phyloP scores from a whole-genome alignment of 768 basidiomycete genomes.

The Gloeophyllum trabeum region DNA sequence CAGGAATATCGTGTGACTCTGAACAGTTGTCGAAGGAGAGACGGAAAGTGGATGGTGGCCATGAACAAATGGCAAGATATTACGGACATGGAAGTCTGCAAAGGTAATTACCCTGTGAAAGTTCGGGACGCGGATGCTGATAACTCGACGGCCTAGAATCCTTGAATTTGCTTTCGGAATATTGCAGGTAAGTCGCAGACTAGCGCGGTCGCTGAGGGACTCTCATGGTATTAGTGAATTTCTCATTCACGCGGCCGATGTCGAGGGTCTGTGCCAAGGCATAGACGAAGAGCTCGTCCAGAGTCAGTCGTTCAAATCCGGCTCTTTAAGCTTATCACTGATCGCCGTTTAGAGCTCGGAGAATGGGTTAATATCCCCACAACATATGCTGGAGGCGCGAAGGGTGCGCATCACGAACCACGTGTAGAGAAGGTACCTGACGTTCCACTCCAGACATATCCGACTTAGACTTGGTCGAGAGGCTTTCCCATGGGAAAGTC shows the following conservation, averaged over 20 bases:
- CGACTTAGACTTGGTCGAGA: conserved; percentile 74
- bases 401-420: conserved; percentile 34
- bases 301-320: conserved; percentile 45
- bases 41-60: conserved; percentile 79
- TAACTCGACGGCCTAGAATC: conserved; percentile 39
- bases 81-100: conserved; percentile 85
- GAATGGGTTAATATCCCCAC: conserved; percentile 88
- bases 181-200: conserved; percentile 57
- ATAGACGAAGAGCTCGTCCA: conserved; percentile 84
- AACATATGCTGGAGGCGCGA: conserved; percentile 96
- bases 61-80: conserved; percentile 99
- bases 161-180: conserved; percentile 60
- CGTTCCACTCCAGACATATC: conserved; percentile 41
- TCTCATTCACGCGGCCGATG: conserved; percentile 95
- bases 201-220: not conserved
- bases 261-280: conserved; percentile 94
- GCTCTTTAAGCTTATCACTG: not conserved
- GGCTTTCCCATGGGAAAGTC: conserved; percentile 72
- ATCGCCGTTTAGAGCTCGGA: conserved; percentile 52
- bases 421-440: conserved; percentile 1
- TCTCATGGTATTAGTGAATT: conserved; percentile 60
- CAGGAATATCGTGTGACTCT: too few species aligned
- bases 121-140: not conserved
- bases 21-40: conserved; percentile 76
- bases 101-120: conserved; percentile 36